Evolutionary conservation across 1,284 basidiomycete species (phyloP), one percentile per base, ranked within the genome.

Genomic region (Hemileia vastatrix): DNA sequence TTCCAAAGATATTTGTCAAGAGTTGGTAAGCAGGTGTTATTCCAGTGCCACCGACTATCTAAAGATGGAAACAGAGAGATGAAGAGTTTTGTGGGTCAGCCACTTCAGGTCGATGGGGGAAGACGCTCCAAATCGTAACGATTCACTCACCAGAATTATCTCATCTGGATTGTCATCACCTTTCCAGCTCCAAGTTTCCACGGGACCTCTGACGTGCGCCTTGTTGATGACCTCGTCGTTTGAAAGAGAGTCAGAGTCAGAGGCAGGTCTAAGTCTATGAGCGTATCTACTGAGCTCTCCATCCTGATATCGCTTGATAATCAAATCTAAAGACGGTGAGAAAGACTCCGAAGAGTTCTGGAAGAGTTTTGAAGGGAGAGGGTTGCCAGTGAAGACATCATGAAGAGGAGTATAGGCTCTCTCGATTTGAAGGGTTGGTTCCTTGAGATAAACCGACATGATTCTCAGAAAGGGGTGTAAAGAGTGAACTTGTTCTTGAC

Each of bases 11-110:
- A 15, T 40, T 40, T 15, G 36, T 40, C 36, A 63, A 11, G 1
- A 63, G 36, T 52, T 63, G 61, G 15, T 56, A 24, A 4, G 48
- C 61, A 3, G 61, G 61, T 3, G 54, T 63, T 33, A 63, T 63
- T 19, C 61, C 61, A 19, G 61, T 63, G 15, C 61, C 61, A 1
- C 44, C 61, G 4, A 43, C 61, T 13, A 63, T 63, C 61, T 63
- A 43, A 48, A 50, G 23, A 9, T 13, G 19, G 11, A 40, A n/a
- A 53, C n/a, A 45, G 33, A 19, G 23, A 15, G 15, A 44, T n/a
- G 5, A 40, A 49, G 32, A 19, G 21, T 15, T 15, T 19, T 48
- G 31, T 32, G 31, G 27, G 23, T 31, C 21, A 32, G 11, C 2
- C 48, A 44, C 18, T 44, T 44, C 24, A 40, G 21, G 33, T 36